A percentile compares a stretch with the other conserved stretches of the same genome.
These are phyloP conservation scores for Cenchrus americanus DNA, from an alignment of 176 grass and related monocot genomes.

Conservation along the genomic window DNA sequence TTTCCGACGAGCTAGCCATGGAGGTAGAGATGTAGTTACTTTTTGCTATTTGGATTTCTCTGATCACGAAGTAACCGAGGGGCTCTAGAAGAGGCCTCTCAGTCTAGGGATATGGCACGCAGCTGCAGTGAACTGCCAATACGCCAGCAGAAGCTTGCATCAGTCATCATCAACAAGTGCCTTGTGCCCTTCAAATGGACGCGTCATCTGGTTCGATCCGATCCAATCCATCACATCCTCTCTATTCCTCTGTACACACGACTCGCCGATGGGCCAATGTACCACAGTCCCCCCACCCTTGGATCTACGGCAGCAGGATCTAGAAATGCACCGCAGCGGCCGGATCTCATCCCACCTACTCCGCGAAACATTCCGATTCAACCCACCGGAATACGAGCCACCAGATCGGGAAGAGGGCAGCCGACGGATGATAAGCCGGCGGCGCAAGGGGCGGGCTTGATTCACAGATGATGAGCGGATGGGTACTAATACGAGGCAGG, in stretches of 20 bases:
- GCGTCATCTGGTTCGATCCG: background rate
- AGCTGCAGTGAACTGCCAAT: background rate
- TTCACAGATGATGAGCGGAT: background rate
- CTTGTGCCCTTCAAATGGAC: background rate
- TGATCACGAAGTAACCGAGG: too few relatives aligned
- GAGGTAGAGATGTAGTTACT: too few relatives aligned
- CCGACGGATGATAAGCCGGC: background rate
- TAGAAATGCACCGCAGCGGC: background rate
- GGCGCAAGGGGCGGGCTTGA: background rate
- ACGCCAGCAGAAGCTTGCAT: too few relatives aligned
- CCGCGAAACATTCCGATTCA: background rate
- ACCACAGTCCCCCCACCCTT: background rate
- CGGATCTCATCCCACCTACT: constrained; percentile 22
- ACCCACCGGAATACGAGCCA: background rate
- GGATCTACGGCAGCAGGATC: constrained; percentile 33
- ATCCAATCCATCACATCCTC: background rate
- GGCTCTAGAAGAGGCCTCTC: too few relatives aligned
- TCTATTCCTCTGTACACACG: too few relatives aligned
- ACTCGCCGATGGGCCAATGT: background rate
- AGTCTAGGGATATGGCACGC: too few relatives aligned
- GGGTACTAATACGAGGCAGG: background rate
- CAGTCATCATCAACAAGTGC: background rate
- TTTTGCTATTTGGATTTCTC: too few relatives aligned
- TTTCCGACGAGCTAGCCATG: too few relatives aligned
- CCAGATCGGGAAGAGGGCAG: background rate